Conservation (phyloP, 164 flowering plant species). For the Vitis riparia region DNA sequence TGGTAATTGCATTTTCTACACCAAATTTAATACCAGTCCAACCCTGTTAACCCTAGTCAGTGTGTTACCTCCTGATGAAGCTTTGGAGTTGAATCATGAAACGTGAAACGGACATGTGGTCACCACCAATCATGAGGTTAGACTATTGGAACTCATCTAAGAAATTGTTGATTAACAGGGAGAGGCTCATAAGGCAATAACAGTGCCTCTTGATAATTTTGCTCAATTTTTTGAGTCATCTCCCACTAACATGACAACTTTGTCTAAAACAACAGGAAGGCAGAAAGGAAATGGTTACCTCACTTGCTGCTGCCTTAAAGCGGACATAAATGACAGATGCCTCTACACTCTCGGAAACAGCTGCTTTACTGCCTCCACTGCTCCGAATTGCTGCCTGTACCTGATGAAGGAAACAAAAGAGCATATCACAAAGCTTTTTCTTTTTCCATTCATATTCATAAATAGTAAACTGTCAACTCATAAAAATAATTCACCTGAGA, state of each 20-base stretch:
- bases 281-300: slow-evolving; percentile 44
- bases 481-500: slow-evolving; percentile 61
- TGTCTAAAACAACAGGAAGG: not conserved
- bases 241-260: not conserved
- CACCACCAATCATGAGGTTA: no score
- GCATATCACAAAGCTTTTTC: not conserved
- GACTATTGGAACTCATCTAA: no score
- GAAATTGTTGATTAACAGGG: no score
- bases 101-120: no score
- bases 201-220: no score
- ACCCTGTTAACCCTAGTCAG: no score
- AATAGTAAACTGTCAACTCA: not conserved
- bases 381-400: slow-evolving; percentile 67
- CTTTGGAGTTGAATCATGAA: no score
- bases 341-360: slow-evolving; percentile 91
- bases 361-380: slow-evolving; percentile 51
- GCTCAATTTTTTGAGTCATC: not conserved
- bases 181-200: no score
- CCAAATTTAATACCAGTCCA: no score
- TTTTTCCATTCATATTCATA: not conserved
- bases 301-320: slow-evolving; percentile 94
- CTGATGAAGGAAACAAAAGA: slow-evolving; percentile 38
- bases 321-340: slow-evolving; percentile 93
- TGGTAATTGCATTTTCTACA: no score
- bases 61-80: no score